Percentiles rank a stretch among this genome's conserved stretches.
Conservation (phyloP, 2,329 filamentous ascomycete species). For the Cephalotrichum gorgonifer region DNA sequence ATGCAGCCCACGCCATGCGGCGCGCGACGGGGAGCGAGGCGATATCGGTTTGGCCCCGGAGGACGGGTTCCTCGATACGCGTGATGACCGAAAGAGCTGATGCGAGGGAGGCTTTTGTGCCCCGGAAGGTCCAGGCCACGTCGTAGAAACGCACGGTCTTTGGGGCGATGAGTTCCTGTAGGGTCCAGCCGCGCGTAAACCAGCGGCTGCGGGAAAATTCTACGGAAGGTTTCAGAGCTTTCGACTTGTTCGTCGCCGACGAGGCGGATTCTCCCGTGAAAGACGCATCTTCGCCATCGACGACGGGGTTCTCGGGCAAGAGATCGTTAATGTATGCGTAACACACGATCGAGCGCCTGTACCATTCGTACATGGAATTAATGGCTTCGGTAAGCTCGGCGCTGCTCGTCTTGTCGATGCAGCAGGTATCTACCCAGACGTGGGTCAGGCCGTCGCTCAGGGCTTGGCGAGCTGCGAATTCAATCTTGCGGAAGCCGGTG, state of each 20-base stretch:
- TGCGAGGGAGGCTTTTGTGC: neutral
- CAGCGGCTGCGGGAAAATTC: conserved; percentile 3
- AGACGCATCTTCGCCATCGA: neutral
- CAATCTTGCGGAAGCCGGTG: neutral
- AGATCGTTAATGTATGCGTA: conserved; percentile 12
- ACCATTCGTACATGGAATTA: conserved; percentile 7
- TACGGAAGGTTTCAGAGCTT: neutral
- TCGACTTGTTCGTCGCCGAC: too few species aligned
- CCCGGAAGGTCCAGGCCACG: conserved; percentile 11
- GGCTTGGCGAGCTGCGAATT: neutral
- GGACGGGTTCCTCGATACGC: conserved; percentile 1
- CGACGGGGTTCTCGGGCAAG: neutral
- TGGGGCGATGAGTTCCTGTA: conserved; percentile 10
- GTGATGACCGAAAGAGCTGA: neutral
- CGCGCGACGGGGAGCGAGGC: conserved; percentile 8
- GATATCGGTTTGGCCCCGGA: neutral
- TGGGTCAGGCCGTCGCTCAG: neutral
- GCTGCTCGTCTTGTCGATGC: conserved; percentile 12
- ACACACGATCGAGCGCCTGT: conserved; percentile 8
- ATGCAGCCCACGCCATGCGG: conserved; percentile 21
- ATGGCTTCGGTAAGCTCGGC: conserved; percentile 12
- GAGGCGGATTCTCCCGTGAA: too few species aligned
- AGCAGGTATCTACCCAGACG: conserved; percentile 15
- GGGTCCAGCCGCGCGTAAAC: conserved; percentile 11
- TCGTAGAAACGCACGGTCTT: conserved; percentile 17